phyloP scores from a whole-genome alignment of 495 filamentous ascomycete species.

The Aspergillus incahuasiensis region DNA sequence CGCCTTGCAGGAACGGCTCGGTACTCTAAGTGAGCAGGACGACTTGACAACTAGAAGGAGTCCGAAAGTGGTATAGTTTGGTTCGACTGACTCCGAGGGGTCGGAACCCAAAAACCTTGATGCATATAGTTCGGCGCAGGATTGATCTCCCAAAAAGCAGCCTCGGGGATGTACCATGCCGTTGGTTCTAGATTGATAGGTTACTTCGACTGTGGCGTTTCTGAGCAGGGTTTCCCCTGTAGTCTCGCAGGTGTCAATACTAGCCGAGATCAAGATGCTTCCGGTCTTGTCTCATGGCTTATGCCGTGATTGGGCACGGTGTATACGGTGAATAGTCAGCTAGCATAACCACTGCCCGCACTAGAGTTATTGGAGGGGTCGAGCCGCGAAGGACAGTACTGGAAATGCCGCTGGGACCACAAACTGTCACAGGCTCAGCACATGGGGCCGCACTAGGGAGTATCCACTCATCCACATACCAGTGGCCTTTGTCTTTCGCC shows the following conservation, averaged over 20 bases:
- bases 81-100: not conserved
- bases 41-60: not conserved
- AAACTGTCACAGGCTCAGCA: not conserved
- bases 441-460: constrained; percentile 6
- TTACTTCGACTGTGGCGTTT: constrained; percentile 7
- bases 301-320: not conserved
- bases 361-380: not conserved
- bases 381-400: not conserved
- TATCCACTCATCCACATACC: not conserved
- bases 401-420: not conserved
- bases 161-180: constrained; percentile 8
- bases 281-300: not conserved
- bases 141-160: constrained; percentile 12
- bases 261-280: not conserved
- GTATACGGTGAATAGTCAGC: not conserved
- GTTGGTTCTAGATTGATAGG: constrained; percentile 7
- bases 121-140: constrained; percentile 7
- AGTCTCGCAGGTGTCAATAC: constrained; percentile 5
- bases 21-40: not conserved
- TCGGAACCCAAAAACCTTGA: constrained; percentile 1
- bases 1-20: constrained; percentile 10
- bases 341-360: not conserved
- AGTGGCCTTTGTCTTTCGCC: not conserved
- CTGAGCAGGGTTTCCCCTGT: not conserved
- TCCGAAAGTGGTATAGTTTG: not conserved